phyloP scores from a whole-genome alignment of 345 rosid species.

The Melaleuca alternifolia region DNA sequence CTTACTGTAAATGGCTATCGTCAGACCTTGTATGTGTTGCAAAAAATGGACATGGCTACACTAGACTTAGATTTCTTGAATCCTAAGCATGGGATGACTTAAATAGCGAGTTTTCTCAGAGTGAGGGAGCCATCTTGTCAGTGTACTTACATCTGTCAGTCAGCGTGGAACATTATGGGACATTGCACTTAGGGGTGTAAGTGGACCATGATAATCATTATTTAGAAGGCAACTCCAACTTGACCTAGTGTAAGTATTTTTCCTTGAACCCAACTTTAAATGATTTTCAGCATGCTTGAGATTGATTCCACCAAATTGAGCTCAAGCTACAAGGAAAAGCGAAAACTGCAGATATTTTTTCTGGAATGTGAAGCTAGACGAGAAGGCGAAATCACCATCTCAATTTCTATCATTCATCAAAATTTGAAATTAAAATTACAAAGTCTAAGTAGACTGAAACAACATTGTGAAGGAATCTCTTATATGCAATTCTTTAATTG shows the following conservation, averaged over 20 bases:
- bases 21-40: background rate
- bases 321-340: background rate
- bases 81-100: background rate
- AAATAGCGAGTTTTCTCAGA: background rate
- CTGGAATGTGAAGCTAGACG: background rate
- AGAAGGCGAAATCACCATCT: background rate
- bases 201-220: background rate
- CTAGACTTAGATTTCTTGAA: background rate
- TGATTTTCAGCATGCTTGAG: background rate
- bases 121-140: background rate
- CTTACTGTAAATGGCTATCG: background rate
- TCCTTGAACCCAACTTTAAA: background rate
- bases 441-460: background rate
- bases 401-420: background rate
- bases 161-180: background rate
- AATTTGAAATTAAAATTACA: background rate
- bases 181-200: background rate
- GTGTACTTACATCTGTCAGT: background rate
- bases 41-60: background rate
- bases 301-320: background rate
- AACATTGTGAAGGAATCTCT: background rate
- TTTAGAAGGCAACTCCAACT: background rate
- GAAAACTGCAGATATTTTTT: background rate
- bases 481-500: background rate
- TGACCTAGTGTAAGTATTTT: background rate